A percentile compares a stretch with the other conserved stretches of the same genome.
Conservation (phyloP, 1,139 yeast species). For the Yamadazyma dendronema region DNA sequence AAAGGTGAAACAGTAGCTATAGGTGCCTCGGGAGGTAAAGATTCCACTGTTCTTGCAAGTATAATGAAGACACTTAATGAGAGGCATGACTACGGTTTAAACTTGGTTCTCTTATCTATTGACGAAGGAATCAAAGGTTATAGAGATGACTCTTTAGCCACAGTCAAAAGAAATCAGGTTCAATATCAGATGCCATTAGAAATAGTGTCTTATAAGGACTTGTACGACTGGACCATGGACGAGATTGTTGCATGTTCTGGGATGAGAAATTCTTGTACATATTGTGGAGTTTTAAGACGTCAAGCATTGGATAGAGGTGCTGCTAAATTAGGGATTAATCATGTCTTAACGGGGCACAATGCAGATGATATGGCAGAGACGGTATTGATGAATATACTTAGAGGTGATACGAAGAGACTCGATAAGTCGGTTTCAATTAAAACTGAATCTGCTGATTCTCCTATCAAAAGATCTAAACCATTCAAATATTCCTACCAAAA, state of each 20-base stretch:
- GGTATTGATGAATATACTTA: slow-evolving; percentile 84
- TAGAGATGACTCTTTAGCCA: slow-evolving; percentile 94
- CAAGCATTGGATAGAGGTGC: slow-evolving; percentile 98
- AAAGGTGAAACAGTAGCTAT: slow-evolving; percentile 89
- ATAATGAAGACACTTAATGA: slow-evolving; percentile 85
- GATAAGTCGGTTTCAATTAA: slow-evolving; percentile 88
- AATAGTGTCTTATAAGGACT: slow-evolving; percentile 83
- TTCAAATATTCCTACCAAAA: slow-evolving; percentile 95
- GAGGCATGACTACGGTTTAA: slow-evolving; percentile 80
- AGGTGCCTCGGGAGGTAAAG: slow-evolving; percentile 99
- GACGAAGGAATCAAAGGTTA: slow-evolving; percentile 98
- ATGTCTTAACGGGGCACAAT: slow-evolving; percentile 97
- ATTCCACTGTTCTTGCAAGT: slow-evolving; percentile 91
- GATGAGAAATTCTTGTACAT: slow-evolving; percentile 90
- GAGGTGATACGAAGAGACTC: slow-evolving; percentile 95
- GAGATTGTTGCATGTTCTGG: slow-evolving; percentile 96
- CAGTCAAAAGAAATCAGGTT: slow-evolving; percentile 86
- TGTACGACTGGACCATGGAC: slow-evolving; percentile 98
- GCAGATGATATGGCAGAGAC: slow-evolving; percentile 99
- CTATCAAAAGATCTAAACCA: slow-evolving; percentile 89
- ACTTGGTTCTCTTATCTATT: slow-evolving; percentile 77
- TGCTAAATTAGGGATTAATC: slow-evolving; percentile 78
- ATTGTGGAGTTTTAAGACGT: slow-evolving; percentile 95
- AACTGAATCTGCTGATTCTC: slow-evolving; percentile 77
- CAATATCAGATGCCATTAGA: slow-evolving; percentile 89